A percentile compares a stretch with the other conserved stretches of the same genome.
phyloP scores from a whole-genome alignment of 1,284 basidiomycete genomes.

The Malassezia equina region DNA sequence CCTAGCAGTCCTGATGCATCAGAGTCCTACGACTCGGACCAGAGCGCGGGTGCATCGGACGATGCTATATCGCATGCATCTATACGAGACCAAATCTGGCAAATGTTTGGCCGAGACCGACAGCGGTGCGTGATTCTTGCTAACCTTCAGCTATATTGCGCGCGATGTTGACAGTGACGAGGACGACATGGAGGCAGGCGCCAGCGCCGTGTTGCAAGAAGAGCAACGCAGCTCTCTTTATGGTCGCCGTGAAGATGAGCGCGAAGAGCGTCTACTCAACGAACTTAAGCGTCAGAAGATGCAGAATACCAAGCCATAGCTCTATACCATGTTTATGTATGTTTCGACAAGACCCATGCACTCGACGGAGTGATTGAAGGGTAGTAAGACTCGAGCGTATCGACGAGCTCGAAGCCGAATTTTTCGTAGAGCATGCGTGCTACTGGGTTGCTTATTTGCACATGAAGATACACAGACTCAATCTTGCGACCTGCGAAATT shows the following conservation, averaged over 20 bases:
- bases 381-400: constrained; percentile 41
- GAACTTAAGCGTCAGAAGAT: constrained; percentile 29
- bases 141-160: constrained; percentile 20
- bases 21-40: not conserved
- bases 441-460: constrained; percentile 48
- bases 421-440: constrained; percentile 47
- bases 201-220: constrained; percentile 30
- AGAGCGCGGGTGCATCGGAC: constrained; percentile 17
- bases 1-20: not conserved
- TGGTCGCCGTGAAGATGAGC: constrained; percentile 33
- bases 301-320: not conserved
- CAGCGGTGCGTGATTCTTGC: constrained; percentile 15
- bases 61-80: not conserved
- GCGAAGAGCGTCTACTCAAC: constrained; percentile 28
- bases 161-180: constrained; percentile 31
- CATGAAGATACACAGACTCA: constrained; percentile 46
- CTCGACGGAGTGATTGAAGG: constrained; percentile 42
- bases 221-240: constrained; percentile 29
- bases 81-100: constrained; percentile 38
- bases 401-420: constrained; percentile 45
- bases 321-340: not conserved
- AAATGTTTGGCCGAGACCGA: constrained; percentile 35
- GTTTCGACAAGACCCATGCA: constrained; percentile 47
- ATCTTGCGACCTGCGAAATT: constrained; percentile 26
- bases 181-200: constrained; percentile 45